Base-by-base conservation (phyloP, 768 basidiomycete species). In the Leccinellum rugosiceps region DNA sequence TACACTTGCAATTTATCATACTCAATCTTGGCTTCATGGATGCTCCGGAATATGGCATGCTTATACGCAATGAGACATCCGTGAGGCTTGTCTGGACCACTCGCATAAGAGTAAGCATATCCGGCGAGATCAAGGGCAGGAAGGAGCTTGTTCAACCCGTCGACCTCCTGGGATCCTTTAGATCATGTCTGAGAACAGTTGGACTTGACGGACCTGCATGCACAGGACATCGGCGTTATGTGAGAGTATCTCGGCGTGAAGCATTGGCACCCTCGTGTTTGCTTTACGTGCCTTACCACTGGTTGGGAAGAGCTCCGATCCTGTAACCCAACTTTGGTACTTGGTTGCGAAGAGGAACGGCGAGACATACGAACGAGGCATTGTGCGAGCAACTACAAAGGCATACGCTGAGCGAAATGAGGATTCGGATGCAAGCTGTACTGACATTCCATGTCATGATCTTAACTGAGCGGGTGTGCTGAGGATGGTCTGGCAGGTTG, bases 401-500 rank as follows among this genome's bases (percentile, higher is more conserved):
- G 55, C 47, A 53, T 46, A n/a, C 3, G 35, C 31, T 58, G 38
- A 62, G 51, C 43, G 15, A 55, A 43, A 28, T 30, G 25, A 31
- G 19, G 51, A 13, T 30, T 11, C 4, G 31, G 30, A 56, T 48
- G 43, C n/a, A 50, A 50, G 28, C 0, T 15, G 19, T 50, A 85
- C 89, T 61, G 57, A 93, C 89, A 76, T 94, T 94, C 90, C 91
- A 94, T 5, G 88, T 88, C 76, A 90, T 77, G 50, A 94, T 69
- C 66, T 77, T 89, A 59, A 85, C 57, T 26, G 60, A 14, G 34
- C 9, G 48, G n/a, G 54, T 7, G 23, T 23, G 48, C 21, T 3
- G 38, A 7, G 50, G 46, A 28, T 26, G n/a, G 15, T 30, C n/a
- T 2, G 49, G 51, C 3, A 21, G 38, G 4, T 60, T 53, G 30